Conservation (phyloP, 768 basidiomycete genomes). For the Rhodotorula graminis region DNA sequence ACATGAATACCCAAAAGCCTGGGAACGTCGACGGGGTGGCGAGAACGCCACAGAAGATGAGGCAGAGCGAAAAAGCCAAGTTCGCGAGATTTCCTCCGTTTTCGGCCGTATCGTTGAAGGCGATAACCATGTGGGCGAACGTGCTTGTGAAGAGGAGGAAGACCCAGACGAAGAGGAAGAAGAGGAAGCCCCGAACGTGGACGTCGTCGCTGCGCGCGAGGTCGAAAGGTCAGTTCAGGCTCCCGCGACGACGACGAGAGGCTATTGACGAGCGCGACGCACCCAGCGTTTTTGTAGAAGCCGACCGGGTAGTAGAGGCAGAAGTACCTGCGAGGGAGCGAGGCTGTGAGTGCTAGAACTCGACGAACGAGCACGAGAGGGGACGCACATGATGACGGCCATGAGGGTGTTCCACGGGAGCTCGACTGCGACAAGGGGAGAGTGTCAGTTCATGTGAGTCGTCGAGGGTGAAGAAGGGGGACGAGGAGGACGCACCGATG, state of each 20-base stretch:
- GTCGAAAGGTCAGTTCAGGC: background rate
- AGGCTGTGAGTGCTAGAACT: background rate
- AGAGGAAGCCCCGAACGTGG: conserved; percentile 48
- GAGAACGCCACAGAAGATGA: conserved; percentile 52
- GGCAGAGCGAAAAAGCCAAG: conserved; percentile 50
- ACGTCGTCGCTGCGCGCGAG: conserved; percentile 44
- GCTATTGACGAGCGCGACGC: background rate
- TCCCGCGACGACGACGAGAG: too few relatives aligned
- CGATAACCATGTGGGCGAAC: conserved; percentile 48
- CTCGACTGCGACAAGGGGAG: conserved; percentile 42
- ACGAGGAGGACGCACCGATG: conserved; percentile 11
- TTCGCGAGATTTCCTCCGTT: conserved; percentile 50
- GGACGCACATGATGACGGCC: background rate
- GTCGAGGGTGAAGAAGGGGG: too few relatives aligned
- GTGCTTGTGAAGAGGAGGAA: conserved; percentile 51
- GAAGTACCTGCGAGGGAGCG: conserved; percentile 24
- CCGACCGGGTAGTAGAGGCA: conserved; percentile 49
- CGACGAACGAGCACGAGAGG: background rate
- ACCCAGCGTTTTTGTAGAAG: conserved; percentile 49
- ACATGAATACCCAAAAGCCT: conserved; percentile 50
- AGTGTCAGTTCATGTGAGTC: conserved; percentile 39
- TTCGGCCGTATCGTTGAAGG: conserved; percentile 48
- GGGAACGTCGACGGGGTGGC: conserved; percentile 24
- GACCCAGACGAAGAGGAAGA: conserved; percentile 48
- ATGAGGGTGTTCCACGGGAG: conserved; percentile 40